These are phyloP conservation scores for Aspergillus fischeri DNA, from an alignment of 2,329 filamentous ascomycete species.

Conservation along the genomic window DNA sequence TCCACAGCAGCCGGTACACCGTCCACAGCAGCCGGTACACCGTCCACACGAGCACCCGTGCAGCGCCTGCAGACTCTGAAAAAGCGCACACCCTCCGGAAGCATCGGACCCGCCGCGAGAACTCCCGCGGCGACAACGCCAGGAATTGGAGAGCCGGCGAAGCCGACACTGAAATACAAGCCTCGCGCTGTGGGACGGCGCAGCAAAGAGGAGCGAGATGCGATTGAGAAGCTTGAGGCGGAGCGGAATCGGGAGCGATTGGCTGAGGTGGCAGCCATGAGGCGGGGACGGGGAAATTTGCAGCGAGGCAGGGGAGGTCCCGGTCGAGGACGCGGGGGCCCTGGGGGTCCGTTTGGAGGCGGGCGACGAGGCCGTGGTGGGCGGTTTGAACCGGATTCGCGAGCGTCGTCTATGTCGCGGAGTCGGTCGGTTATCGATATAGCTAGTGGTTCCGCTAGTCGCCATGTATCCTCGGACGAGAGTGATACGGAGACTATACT, in stretches of 20 bases:
- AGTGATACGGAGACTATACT: constrained; percentile 43
- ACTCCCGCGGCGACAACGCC: constrained; percentile 11
- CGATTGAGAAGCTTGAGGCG: constrained; percentile 39
- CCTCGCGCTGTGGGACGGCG: constrained; percentile 40
- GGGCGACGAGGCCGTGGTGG: constrained; percentile 21
- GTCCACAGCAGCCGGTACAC: constrained; percentile 8
- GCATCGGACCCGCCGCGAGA: constrained; percentile 27
- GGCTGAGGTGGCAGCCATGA: constrained; percentile 38
- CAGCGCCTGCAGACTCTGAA: constrained; percentile 43
- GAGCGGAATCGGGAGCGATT: constrained; percentile 37
- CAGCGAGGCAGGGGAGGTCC: constrained; percentile 27
- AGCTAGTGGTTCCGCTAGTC: constrained; percentile 15
- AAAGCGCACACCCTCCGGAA: constrained; percentile 34
- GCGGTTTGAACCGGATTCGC: constrained; percentile 19
- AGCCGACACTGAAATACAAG: constrained; percentile 41
- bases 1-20: no score
- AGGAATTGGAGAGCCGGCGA: constrained; percentile 26
- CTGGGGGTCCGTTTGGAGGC: constrained; percentile 24
- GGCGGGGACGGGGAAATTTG: constrained; percentile 28
- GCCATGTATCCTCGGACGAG: constrained; percentile 44
- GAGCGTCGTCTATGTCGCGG: constrained; percentile 25
- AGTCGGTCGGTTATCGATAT: constrained; percentile 27
- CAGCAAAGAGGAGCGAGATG: constrained; percentile 45
- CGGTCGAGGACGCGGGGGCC: constrained; percentile 28
- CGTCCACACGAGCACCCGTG: constrained; percentile 31